These are phyloP conservation scores for Ustilago bromivora DNA, from an alignment of 1,284 basidiomycete species.

Conservation along the genomic window DNA sequence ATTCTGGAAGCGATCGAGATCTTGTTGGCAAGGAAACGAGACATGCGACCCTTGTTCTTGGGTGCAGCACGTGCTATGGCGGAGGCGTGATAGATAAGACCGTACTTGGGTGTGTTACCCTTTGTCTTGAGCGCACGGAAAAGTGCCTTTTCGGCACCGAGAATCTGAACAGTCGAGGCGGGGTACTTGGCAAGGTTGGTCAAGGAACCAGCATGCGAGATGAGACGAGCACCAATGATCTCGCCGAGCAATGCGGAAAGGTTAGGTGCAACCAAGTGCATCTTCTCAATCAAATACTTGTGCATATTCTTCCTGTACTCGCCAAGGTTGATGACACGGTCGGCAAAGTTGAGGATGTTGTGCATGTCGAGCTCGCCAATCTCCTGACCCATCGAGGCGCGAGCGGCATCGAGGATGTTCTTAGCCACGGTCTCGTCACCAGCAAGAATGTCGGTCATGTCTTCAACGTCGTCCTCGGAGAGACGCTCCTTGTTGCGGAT, in stretches of 20 bases:
- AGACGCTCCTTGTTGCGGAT: constrained; percentile 84
- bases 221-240: constrained; percentile 91
- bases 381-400: constrained; percentile 93
- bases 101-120: constrained; percentile 95
- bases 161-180: constrained; percentile 96
- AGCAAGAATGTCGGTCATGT: constrained; percentile 84
- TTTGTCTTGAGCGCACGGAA: constrained; percentile 99
- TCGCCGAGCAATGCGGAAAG: constrained; percentile 90
- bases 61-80: constrained; percentile 89
- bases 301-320: constrained; percentile 94
- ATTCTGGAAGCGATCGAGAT: constrained; percentile 97
- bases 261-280: constrained; percentile 97
- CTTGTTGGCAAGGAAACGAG: constrained; percentile 86
- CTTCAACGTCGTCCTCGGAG: constrained; percentile 79
- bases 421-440: constrained; percentile 88
- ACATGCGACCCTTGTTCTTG: constrained; percentile 96
- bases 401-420: constrained; percentile 93
- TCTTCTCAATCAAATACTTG: constrained; percentile 92
- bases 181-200: constrained; percentile 98
- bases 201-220: constrained; percentile 96
- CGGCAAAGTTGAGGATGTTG: constrained; percentile 93
- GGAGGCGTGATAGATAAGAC: constrained; percentile 75
- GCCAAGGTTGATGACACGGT: constrained; percentile 88
- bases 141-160: constrained; percentile 97
- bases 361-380: constrained; percentile 94